Evolutionary conservation across 441 rosid species (phyloP).

Genomic region (Populus tomentosa): DNA sequence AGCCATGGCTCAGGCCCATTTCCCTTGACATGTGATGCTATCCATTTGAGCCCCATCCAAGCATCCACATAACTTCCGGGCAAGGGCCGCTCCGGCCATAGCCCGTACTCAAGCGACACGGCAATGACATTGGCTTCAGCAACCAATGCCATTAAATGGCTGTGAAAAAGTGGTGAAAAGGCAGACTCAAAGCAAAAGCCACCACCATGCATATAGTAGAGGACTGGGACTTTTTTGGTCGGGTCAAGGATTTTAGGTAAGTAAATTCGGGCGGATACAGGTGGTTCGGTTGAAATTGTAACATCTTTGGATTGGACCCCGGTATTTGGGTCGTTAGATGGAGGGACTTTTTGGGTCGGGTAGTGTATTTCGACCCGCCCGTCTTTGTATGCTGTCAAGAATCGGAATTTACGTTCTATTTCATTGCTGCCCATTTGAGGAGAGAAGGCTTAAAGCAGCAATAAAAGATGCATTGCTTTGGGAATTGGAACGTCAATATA

Average conservation of each 20-base stretch:
- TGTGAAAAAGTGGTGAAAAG: slow-evolving; percentile 21
- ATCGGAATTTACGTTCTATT: slow-evolving; percentile 18
- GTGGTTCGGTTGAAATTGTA: slow-evolving; percentile 27
- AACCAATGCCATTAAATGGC: slow-evolving; percentile 17
- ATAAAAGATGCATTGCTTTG: neutral
- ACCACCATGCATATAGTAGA: slow-evolving; percentile 37
- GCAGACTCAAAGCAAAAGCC: slow-evolving; percentile 30
- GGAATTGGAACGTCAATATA: neutral
- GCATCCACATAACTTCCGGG: slow-evolving; percentile 38
- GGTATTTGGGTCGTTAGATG: slow-evolving; percentile 29
- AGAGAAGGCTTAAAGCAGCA: neutral
- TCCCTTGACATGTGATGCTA: slow-evolving; percentile 23
- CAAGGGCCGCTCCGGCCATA: slow-evolving; percentile 31
- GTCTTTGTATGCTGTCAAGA: slow-evolving; percentile 38
- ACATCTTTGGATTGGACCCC: slow-evolving; percentile 50
- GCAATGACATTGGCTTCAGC: slow-evolving; percentile 21
- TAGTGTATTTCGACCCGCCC: slow-evolving; percentile 28
- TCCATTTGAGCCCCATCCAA: slow-evolving; percentile 33
- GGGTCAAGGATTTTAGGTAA: slow-evolving; percentile 29
- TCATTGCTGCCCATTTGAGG: slow-evolving; percentile 7
- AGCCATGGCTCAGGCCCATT: slow-evolving; percentile 29
- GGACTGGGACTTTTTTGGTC: slow-evolving; percentile 26
- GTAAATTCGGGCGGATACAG: slow-evolving; percentile 43
- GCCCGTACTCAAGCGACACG: slow-evolving; percentile 36
- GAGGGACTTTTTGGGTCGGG: slow-evolving; percentile 26